Evolutionary conservation across 78 protist genomes (phyloP), one percentile per base, ranked within the genome.

Genomic region (Andalucia godoyi): DNA sequence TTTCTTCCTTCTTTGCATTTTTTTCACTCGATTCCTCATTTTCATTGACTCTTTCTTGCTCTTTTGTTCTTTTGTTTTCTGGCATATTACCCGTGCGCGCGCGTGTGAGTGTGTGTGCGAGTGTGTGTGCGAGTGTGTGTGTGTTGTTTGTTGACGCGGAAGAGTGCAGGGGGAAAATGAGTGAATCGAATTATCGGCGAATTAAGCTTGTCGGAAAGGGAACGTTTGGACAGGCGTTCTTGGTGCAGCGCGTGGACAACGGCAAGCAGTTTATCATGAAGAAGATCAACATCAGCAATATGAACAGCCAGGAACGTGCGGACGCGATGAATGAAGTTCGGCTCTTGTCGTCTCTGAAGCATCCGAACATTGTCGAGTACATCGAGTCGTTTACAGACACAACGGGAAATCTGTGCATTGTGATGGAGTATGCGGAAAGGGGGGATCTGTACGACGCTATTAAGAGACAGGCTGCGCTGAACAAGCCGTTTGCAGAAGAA

Each of bases 381-480:
- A 42, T 61, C 50, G 94, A 88, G n/a, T 57, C 77, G 23, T 87
- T 89, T 66, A 2, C 52, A 23, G 73, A 43, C 6, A 76, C 1
- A 12, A 49, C 40, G 81, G 84, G 54, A 42, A 43, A 30, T 47
- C 67, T 92, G 25, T 74, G 83, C 62, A 86, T 92, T 8, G 65
- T 85, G 40, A 92, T 89, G 95, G 95, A 89, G 39, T 89, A 73
- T 45, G 86, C 91, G 12, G 94, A 84, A 52, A 85, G 74, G 1
- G 81, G 80, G 3, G 74, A 66, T 29, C 27, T 65, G n/a, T 23
- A 39, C 43, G 42, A 7, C 30, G 4, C n/a, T 2, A 2, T 53
- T 21, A 67, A 67, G 54, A 34, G n/a, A n/a, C n/a, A n/a, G n/a
- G n/a, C n/a, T n/a, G n/a, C n/a, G n/a, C n/a, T n/a, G n/a, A n/a